phyloP scores from a whole-genome alignment of 345 rosid species.

The Isatis tinctoria region DNA sequence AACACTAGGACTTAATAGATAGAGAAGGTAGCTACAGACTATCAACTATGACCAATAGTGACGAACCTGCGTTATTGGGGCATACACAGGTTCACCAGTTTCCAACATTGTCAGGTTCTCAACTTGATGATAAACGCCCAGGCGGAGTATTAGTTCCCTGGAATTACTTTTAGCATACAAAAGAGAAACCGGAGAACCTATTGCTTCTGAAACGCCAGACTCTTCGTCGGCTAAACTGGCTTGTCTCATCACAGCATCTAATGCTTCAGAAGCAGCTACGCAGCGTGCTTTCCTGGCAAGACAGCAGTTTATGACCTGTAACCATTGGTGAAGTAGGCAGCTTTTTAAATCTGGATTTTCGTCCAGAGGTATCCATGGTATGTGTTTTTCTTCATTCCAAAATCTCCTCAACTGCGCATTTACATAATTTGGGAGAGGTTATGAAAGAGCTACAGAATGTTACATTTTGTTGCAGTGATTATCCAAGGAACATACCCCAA shows the following conservation, averaged over 20 bases:
- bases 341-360: conserved; percentile 75
- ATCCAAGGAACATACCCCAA: not conserved
- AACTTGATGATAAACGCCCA: conserved; percentile 53
- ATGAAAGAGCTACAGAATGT: conserved; percentile 2
- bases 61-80: conserved; percentile 83
- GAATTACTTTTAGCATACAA: conserved; percentile 56
- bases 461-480: not conserved
- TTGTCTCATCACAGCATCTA: conserved; percentile 63
- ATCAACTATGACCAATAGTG: conserved; percentile 9
- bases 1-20: conserved; percentile 12
- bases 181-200: conserved; percentile 33
- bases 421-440: conserved; percentile 11
- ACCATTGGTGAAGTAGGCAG: conserved; percentile 77
- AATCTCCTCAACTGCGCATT: conserved; percentile 68
- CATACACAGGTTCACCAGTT: conserved; percentile 84
- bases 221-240: conserved; percentile 43
- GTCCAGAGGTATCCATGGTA: conserved; percentile 79
- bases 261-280: conserved; percentile 54
- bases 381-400: conserved; percentile 69
- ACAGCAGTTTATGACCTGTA: conserved; percentile 93
- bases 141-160: conserved; percentile 75
- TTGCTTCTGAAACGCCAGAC: conserved; percentile 29
- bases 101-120: conserved; percentile 76
- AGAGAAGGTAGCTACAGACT: not conserved
- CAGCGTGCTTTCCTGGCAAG: conserved; percentile 69